Evolutionary conservation across 495 filamentous ascomycete genomes (phyloP).

Genomic region (Aspergillus sclerotiicarbonarius): DNA sequence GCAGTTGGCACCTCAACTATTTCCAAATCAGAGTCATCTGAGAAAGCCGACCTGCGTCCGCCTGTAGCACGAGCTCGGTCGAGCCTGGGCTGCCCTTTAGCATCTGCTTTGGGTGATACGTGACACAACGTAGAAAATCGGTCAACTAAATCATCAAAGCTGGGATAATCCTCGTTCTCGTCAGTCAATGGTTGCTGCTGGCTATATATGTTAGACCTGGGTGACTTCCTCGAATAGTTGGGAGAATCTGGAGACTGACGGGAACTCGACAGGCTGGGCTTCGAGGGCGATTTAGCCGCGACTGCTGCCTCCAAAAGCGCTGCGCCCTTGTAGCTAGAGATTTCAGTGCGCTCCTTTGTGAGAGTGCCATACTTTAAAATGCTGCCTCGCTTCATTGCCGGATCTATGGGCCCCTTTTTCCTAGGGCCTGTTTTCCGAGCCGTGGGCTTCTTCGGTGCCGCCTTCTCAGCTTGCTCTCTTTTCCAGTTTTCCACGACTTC

Average conservation of each 20-base stretch:
- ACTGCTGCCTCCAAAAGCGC: conserved; percentile 34
- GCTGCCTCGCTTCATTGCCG: conserved; percentile 44
- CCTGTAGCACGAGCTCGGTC: conserved; percentile 11
- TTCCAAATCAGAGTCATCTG: conserved; percentile 18
- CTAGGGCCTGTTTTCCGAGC: conserved; percentile 32
- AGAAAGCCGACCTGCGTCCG: conserved; percentile 12
- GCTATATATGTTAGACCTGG: background rate
- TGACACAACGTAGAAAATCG: conserved; percentile 29
- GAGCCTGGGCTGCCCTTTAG: conserved; percentile 27
- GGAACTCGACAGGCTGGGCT: conserved; percentile 10
- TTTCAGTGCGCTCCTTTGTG: conserved; percentile 37
- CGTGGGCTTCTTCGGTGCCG: conserved; percentile 30
- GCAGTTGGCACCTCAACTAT: conserved; percentile 8
- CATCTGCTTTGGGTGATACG: conserved; percentile 18
- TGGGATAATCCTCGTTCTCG: conserved; percentile 7
- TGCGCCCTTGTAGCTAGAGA: conserved; percentile 32
- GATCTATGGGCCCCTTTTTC: conserved; percentile 44
- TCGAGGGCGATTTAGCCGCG: conserved; percentile 20
- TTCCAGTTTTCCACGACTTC: conserved; percentile 77
- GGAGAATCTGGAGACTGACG: conserved; percentile 11
- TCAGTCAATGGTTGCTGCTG: background rate
- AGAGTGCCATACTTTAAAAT: conserved; percentile 48
- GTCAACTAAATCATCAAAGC: conserved; percentile 30
- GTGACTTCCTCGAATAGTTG: conserved; percentile 12
- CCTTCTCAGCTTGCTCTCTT: conserved; percentile 48